Base-by-base conservation (phyloP, 257 asterid species). In the Gynochthodes officinalis region DNA sequence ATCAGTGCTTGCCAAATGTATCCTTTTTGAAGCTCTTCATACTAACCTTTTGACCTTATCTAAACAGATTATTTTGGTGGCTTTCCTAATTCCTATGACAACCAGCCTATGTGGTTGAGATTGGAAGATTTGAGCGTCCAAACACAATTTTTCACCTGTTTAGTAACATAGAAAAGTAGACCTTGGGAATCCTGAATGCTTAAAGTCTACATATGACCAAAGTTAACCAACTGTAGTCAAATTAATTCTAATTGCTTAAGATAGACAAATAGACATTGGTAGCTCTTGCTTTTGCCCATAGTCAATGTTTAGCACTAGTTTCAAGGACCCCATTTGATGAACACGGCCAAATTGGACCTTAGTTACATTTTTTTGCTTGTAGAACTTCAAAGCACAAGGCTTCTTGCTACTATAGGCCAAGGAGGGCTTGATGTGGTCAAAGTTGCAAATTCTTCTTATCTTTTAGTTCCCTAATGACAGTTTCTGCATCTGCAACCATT, bases 1-100 rank as follows among this genome's bases (percentile, higher is more conserved):
- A 44, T 86, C 78, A 93, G 98, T 76, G 96, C 90, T 74, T 66
- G 79, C 78, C 98, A 93, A 86, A 93, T 93, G 98, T 93, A 93
- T 87, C 84, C 83, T 83, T 81, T 12, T 28, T 43, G 49, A 55
- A 64, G 69, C 39, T 76, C 7, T 55, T 37, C 52, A 21, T 19
- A 54, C 14, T 21, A 40, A 23, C 63, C 27, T 52, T 21, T 28
- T 49, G 0, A 18, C 10, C 16, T 30, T 13, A 66, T 43, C 40
- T 12, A 48, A 30, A 50, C 33, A 33, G 13, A 23, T 25, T 7
- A 8, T 52, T 23, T n/a, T n/a, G 4, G 35, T 32, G 49, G 62
- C 59, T 32, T 68, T 67, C 23, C 10, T 28, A 23, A 19, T 68
- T 67, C 23, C 10, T 28, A 23, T 46, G 7, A 15, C 21, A 28